Evolutionary conservation across 371 early-diverging fungal genomes (phyloP).

Genomic region (Blakeslea trispora): DNA sequence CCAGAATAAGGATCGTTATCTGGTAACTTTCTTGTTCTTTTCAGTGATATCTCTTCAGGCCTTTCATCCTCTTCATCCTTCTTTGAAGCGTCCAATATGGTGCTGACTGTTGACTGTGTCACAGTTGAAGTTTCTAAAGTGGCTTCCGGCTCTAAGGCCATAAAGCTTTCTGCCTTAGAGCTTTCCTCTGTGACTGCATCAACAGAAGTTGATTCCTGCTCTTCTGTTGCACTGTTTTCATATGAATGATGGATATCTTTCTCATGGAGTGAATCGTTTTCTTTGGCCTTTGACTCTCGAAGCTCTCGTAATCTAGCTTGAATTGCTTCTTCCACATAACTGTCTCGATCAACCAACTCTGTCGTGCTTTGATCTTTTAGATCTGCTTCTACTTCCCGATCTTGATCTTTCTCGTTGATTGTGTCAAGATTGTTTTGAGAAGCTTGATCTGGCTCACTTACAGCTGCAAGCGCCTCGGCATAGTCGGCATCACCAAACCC

Average conservation of each 20-base stretch:
- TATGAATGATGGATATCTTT: no score
- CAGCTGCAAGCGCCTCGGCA: no score
- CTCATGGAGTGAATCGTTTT: no score
- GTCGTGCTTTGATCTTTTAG: not conserved
- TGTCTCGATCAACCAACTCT: not conserved
- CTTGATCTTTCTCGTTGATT: not conserved
- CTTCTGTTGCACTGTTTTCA: not conserved
- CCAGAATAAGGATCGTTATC: slow-evolving; percentile 18
- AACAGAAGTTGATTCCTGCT: not conserved
- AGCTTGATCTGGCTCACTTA: no score
- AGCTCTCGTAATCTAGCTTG: slow-evolving; percentile 5
- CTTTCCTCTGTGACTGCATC: not conserved
- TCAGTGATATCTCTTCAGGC: slow-evolving; percentile 9
- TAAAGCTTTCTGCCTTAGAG: no score
- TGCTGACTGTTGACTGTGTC: no score
- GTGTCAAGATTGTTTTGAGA: not conserved
- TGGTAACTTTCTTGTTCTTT: not conserved
- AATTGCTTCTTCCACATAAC: slow-evolving; percentile 5
- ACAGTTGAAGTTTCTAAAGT: not conserved
- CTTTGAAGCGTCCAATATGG: no score
- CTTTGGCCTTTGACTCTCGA: not conserved
- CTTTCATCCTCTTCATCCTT: not conserved
- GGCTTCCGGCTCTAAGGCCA: no score
- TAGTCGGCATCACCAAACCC: no score
- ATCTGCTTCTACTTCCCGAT: not conserved